Conservation (phyloP, 345 rosid species). For the Triadica sebifera region DNA sequence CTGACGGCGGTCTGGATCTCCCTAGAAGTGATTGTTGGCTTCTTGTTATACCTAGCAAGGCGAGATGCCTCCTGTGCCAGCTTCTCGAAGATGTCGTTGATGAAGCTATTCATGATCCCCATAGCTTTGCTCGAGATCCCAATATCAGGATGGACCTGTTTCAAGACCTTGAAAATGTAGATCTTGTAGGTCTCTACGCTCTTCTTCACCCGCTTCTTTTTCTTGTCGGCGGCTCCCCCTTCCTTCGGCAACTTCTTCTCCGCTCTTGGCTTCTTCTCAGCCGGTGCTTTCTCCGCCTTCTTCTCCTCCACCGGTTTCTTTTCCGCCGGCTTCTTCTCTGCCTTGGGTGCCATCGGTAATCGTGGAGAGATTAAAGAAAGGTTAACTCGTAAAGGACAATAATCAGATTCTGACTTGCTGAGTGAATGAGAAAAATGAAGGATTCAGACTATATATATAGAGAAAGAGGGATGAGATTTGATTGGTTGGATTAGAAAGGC, state of each 20-base stretch:
- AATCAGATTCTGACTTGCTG: not conserved
- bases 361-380: not conserved
- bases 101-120: constrained; percentile 19
- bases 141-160: constrained; percentile 15
- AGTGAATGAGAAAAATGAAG: not conserved
- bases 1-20: constrained; percentile 15
- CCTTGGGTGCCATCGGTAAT: constrained; percentile 10
- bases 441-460: not conserved
- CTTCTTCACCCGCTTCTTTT: constrained; percentile 14
- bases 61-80: constrained; percentile 9
- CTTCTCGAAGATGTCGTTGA: constrained; percentile 20
- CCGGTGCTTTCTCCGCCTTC: constrained; percentile 13
- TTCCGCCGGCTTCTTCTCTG: constrained; percentile 14
- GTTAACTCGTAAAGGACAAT: not conserved
- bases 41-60: constrained; percentile 21
- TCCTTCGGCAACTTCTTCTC: constrained; percentile 20
- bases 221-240: constrained; percentile 16
- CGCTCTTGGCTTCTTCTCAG: constrained; percentile 18
- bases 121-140: constrained; percentile 19
- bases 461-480: not conserved
- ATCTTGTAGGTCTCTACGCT: constrained; percentile 15
- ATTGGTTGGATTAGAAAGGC: constrained; percentile 14
- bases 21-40: constrained; percentile 14
- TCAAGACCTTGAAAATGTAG: constrained; percentile 11
- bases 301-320: constrained; percentile 4